phyloP scores from a whole-genome alignment of 1,284 basidiomycete genomes.

The Boletus smithii region DNA sequence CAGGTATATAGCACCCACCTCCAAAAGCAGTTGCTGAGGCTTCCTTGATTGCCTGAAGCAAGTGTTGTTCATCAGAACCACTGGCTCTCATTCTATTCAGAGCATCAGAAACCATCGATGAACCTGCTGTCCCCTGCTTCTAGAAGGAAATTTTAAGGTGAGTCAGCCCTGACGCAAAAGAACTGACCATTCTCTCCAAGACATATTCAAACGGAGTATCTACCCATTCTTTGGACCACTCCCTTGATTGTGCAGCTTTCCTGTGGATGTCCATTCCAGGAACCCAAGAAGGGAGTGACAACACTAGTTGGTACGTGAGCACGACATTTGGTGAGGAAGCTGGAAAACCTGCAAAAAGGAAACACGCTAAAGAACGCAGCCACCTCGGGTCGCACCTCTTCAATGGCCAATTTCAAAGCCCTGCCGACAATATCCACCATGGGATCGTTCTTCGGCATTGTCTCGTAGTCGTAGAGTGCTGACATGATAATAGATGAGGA shows the following conservation, averaged over 20 bases:
- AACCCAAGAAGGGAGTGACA: slow-evolving; percentile 18
- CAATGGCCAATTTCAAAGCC: slow-evolving; percentile 15
- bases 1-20: slow-evolving; percentile 3
- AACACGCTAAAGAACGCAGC: slow-evolving; percentile 18
- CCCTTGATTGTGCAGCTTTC: slow-evolving; percentile 17
- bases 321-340: background rate
- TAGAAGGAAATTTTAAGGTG: slow-evolving; percentile 3
- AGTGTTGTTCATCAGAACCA: background rate
- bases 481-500: slow-evolving; percentile 26
- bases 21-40: slow-evolving; percentile 18
- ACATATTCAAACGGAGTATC: slow-evolving; percentile 22
- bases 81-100: slow-evolving; percentile 5
- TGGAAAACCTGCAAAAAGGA: slow-evolving; percentile 9
- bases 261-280: slow-evolving; percentile 18
- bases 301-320: slow-evolving; percentile 15
- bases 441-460: slow-evolving; percentile 9
- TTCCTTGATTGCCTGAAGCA: slow-evolving; percentile 18
- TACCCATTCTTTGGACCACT: slow-evolving; percentile 20
- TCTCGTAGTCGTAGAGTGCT: slow-evolving; percentile 25
- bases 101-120: slow-evolving; percentile 19
- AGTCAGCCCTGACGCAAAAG: background rate
- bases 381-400: slow-evolving; percentile 21
- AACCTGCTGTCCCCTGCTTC: slow-evolving; percentile 13
- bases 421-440: slow-evolving; percentile 19
- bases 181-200: slow-evolving; percentile 15